These are phyloP conservation scores for Neohortaea acidophila DNA, from an alignment of 495 filamentous ascomycete species.

Conservation along the genomic window DNA sequence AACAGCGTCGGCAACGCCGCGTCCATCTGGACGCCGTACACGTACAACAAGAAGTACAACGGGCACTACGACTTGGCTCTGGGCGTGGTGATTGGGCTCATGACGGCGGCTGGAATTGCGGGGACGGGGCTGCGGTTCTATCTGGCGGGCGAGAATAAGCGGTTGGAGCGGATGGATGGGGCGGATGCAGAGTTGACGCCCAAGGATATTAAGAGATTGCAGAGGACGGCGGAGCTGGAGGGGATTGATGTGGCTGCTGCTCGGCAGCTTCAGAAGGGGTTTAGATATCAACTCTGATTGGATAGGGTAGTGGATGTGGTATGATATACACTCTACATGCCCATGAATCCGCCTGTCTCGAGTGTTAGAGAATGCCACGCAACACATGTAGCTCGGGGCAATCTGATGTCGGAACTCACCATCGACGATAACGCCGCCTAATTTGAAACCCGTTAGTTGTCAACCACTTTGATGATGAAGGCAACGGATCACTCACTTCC, in stretches of 20 bases:
- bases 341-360: no score
- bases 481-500: no score
- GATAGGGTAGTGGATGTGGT: not conserved
- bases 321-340: not conserved
- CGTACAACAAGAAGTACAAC: slow-evolving; percentile 26
- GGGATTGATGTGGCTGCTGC: slow-evolving; percentile 34
- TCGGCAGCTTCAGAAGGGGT: slow-evolving; percentile 34
- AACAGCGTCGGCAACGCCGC: slow-evolving; percentile 40
- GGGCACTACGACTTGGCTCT: slow-evolving; percentile 34
- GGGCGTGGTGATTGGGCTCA: slow-evolving; percentile 35
- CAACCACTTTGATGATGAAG: no score
- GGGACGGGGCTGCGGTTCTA: slow-evolving; percentile 32
- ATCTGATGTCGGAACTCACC: no score
- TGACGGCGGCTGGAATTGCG: slow-evolving; percentile 26
- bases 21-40: slow-evolving; percentile 41
- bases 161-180: slow-evolving; percentile 33
- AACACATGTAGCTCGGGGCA: no score
- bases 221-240: slow-evolving; percentile 35
- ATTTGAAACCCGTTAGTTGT: no score
- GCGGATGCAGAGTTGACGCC: slow-evolving; percentile 29
- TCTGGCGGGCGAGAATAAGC: slow-evolving; percentile 31
- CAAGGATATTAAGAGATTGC: slow-evolving; percentile 30
- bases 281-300: slow-evolving; percentile 28
- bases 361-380: no score
- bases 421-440: no score